Conservation (phyloP, 345 rosid species). For the Hibiscus trionum region DNA sequence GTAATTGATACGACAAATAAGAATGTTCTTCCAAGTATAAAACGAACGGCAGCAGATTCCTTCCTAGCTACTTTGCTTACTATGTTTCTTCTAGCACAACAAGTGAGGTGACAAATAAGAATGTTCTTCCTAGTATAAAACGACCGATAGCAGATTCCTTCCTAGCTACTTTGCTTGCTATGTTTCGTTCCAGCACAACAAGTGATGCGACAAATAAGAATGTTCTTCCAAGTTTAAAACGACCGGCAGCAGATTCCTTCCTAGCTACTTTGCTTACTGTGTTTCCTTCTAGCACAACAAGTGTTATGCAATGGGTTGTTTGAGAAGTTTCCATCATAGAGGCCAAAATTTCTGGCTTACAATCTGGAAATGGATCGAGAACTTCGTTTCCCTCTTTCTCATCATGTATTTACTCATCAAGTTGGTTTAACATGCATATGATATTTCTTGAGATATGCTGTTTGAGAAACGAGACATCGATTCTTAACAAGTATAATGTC, state of each 20-base stretch:
- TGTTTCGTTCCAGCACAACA: background rate
- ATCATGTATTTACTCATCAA: too few species aligned
- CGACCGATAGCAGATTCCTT: background rate
- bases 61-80: background rate
- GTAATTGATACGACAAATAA: background rate
- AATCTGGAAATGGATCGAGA: too few species aligned
- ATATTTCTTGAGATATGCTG: too few species aligned
- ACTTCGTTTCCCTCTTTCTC: too few species aligned
- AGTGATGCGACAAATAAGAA: background rate
- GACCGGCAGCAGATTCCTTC: background rate
- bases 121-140: background rate
- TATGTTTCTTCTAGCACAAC: background rate
- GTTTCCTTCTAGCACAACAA: background rate
- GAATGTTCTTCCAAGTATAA: background rate
- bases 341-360: too few species aligned
- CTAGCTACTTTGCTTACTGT: background rate
- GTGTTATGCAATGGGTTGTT: background rate
- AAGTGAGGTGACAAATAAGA: background rate
- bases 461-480: too few species aligned
- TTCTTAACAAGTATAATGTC: too few species aligned
- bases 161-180: background rate
- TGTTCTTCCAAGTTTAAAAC: background rate
- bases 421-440: too few species aligned
- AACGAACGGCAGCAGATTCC: background rate
- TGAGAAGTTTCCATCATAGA: background rate